Evolutionary conservation across 2,329 filamentous ascomycete genomes (phyloP), one percentile per base, ranked within the genome.

Genomic region (Sarocladium brachiariae): DNA sequence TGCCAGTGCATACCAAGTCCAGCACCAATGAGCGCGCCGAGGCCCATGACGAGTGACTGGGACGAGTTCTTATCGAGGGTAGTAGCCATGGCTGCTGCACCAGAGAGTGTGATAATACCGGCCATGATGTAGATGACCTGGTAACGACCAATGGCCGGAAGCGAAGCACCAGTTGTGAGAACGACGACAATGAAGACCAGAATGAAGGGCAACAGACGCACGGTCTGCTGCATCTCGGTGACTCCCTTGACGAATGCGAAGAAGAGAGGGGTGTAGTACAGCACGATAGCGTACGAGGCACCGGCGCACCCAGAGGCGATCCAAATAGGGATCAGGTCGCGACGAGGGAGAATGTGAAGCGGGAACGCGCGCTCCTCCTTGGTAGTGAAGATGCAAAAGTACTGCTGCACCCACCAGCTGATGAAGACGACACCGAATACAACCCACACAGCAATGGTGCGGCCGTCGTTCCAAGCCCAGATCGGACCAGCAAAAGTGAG

Each of bases 231-330:
- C 3, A 75, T 56, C 0, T 71, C 65, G 2, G 56, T 63, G 25
- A 74, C 66, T 3, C 70, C 70, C 2, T 63, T 65, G 0, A 67
- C 67, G 57, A 80, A 81, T 52, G 76, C 72, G 59, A 80, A 80
- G 62, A 70, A 79, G 1, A 80, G 62, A 0, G 78, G 77, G 7
- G 75, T 71, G 60, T 75, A 81, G 62, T 80, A 81, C 6, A 75
- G 63, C 0, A 67, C 56, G 41, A 72, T 61, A 13, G 68, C 70
- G 52, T 69, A 65, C 8, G 61, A 61, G 2, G 67, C 62, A 6
- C 63, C 66, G 0, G 64, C 63, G 27, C 61, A 63, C 2, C 63
- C 59, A 1, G 67, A 72, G 6, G 64, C 62, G 25, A 75, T 58
- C 56, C 68, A 73, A 1, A 78, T 59, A 0, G 78, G 59, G 1